Base-by-base conservation (phyloP, 1,284 basidiomycete genomes). In the Boletus sp. region DNA sequence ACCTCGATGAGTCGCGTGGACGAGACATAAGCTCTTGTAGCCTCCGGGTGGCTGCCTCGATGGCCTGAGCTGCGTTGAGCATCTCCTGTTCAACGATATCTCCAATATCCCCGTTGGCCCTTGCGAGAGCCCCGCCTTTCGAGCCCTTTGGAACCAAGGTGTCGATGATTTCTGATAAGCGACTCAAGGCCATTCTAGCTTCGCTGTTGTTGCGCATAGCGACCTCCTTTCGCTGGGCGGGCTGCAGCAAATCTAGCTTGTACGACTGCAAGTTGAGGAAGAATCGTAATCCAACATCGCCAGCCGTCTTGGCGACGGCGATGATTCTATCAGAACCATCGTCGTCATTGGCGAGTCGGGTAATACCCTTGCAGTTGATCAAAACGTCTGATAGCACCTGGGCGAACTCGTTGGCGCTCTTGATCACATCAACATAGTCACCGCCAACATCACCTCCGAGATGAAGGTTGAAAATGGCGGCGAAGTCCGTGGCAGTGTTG, bases 41-140 rank as follows among this genome's bases (percentile, higher is more conserved):
- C 60, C 94, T 91, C 73, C 88, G 85, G 1, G 96, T 99, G 3
- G 97, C 97, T 46, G 85, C 84, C 74, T 97, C 97, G 75, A 99
- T 99, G 1, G 97, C 95, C 60, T 85, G 84, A 3, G 97, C 95
- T 19, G 97, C 96, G 60, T 90, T 89, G 69, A 89, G 81, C 97
- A 99, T 99, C 79, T 99, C 97, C 72, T 92, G 89, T 75, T 98
- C 94, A 63, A 99, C 96, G 63, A 99, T 86, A 73, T 99, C 94
- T 44, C 97, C 96, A 63, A 99, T 93, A 74, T 99, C 93, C 35
- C 95, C 97, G 68, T 92, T 96, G 48, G 91, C 84, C 67, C 89
- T 89, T 31, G 90, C 83, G 57, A 95, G 76, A 31, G 85, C 81
- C 49, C 85, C 83, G 4, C 87, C 83, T 73, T 93, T 93, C 60